Evolutionary conservation across 495 filamentous ascomycete species (phyloP), one percentile per base, ranked within the genome.

Genomic region (Aspergillus egyptiacus): DNA sequence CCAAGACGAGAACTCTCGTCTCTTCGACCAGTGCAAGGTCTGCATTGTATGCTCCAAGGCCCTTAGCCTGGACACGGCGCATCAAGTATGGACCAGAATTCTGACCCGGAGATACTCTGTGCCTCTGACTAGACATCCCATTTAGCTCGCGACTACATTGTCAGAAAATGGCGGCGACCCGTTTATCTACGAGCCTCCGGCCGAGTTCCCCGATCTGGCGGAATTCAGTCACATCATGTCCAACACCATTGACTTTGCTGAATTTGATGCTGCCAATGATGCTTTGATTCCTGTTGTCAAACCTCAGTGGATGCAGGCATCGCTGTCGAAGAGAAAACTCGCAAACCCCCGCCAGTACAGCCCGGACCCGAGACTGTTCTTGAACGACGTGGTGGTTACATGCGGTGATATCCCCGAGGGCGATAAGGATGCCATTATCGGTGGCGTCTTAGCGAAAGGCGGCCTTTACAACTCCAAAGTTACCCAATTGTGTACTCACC

Each of bases 361-460:
- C 33, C 93, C 93, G 0, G 94, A 99, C 57, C 91, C 93, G 6
- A 75, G 83, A 31, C 81, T 95, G 53, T 90, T 95, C 65, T 85
- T 98, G 68, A 89, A 85, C 36, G 84, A 85, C 54, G 82, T 95
- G 35, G 75, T 86, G 9, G 65, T 93, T 2, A 82, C 82, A 15
- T 89, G 83, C 56, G 82, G 78, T 3, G 88, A 94, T 52, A 81
- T 99, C 37, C 93, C 93, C 4, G 67, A 78, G n/a, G 84, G 79
- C 10, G 93, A 99, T 67, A 86, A 89, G 61, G 91, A 97, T 65
- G 85, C 89, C 0, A 96, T 99, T 45, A 80, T 85, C 39, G 93
- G 89, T 2, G 93, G 88, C 4, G 86, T 95, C 4, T 66, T 94
- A 51, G 91, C 94, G 0, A 84, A 94, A 68, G 93, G 93, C 23